A percentile compares a stretch with the other conserved stretches of the same genome.
Evolutionary conservation across 148 eudicot species (phyloP).

Genomic region (Talinum fruticosum): DNA sequence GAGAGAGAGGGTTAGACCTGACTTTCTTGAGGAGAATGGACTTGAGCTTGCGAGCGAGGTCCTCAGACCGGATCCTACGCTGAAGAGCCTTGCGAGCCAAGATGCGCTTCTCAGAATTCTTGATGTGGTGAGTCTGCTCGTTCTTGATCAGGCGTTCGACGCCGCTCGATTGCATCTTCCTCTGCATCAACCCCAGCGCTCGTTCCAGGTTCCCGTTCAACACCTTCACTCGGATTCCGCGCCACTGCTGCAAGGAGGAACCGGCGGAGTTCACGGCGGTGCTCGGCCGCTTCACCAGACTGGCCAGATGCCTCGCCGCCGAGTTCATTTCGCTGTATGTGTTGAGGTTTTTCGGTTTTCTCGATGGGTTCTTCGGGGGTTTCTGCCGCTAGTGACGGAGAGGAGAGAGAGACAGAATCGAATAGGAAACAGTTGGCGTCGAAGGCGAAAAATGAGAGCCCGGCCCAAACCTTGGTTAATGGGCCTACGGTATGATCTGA

Average conservation of each 20-base stretch:
- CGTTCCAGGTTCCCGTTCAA: slow-evolving; percentile 55
- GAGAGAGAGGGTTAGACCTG: slow-evolving; percentile 40
- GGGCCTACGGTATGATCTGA: too few relatives aligned
- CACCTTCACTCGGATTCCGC: slow-evolving; percentile 75
- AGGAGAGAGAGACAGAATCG: too few relatives aligned
- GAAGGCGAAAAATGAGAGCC: too few relatives aligned
- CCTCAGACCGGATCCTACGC: slow-evolving; percentile 53
- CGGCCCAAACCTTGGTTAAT: too few relatives aligned
- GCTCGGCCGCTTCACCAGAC: slow-evolving; percentile 20
- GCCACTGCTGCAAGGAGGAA: slow-evolving; percentile 58
- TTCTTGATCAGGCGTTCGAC: slow-evolving; percentile 66
- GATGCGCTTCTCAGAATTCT: slow-evolving; percentile 84
- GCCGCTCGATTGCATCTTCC: slow-evolving; percentile 75
- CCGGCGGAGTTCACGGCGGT: slow-evolving; percentile 14
- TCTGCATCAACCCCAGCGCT: slow-evolving; percentile 58
- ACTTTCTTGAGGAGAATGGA: slow-evolving; percentile 72
- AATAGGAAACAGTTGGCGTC: too few relatives aligned
- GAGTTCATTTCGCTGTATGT: too few relatives aligned
- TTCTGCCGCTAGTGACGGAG: too few relatives aligned
- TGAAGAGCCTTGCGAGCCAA: slow-evolving; percentile 62
- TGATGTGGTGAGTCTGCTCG: slow-evolving; percentile 53
- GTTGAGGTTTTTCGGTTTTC: too few relatives aligned
- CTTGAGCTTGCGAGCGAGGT: slow-evolving; percentile 72
- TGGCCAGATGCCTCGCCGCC: neutral
- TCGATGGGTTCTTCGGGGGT: too few relatives aligned